Base-by-base conservation (phyloP, 2,329 filamentous ascomycete genomes). In the Fusarium sp. region DNA sequence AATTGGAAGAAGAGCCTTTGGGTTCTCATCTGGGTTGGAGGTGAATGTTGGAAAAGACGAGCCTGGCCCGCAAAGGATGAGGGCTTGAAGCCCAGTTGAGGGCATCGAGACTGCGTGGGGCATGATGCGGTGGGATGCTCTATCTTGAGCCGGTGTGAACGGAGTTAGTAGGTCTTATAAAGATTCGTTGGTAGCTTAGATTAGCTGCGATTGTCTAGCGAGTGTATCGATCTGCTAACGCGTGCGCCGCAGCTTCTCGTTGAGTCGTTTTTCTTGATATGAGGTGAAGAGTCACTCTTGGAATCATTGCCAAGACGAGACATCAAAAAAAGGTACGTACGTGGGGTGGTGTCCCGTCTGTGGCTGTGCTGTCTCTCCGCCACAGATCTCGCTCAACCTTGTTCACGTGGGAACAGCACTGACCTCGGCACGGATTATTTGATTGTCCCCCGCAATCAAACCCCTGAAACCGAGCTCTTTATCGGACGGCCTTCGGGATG, bases 11-110 rank as follows among this genome's bases (percentile, higher is more conserved):
- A 95, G 84, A 9, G 91, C 91, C 77, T 95, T 95, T 9, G 91
- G 91, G 60, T 91, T 88, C 72, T 93, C 89, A 77, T 90, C 88
- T 6, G 91, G 89, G 61, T 89, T 91, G 3, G 90, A 88, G 2
- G 91, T 93, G 74, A 95, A 94, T 1, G 91, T 94, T 41, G 90
- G 88, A 67, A 95, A 90, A 0, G 90, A 93, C 8, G 89, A 91
- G 51, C 91, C 91, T 24, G 91, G 91, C 4, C 91, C 91, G 74
- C 91, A 95, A 45, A 95, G 83, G 56, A 95, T 92, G 65, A 95
- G 79, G 70, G 91, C 91, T 80, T 94, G 91, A 67, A 95, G 88
- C 79, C 91, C 91, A 55, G 90, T 87, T 55, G 89, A 83, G 70
- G 91, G 88, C 80, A 90, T 88, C 25, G 88, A 83, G 47, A 87